Conservation (phyloP, 1,284 basidiomycete species). For the Puccinia triticina region DNA sequence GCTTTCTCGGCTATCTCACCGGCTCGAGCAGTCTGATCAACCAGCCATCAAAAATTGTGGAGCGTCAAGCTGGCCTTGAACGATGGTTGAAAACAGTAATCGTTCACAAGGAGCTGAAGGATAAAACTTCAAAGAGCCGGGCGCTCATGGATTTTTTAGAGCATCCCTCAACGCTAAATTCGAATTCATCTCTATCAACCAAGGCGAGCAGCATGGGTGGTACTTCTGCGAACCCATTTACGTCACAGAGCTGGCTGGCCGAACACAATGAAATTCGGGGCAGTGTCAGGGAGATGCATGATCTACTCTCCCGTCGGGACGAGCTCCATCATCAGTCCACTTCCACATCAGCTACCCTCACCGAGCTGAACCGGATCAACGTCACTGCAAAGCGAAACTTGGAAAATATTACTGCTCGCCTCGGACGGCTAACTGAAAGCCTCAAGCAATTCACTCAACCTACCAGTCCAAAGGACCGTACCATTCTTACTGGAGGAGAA, state of each 20-base stretch:
- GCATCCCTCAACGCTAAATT: neutral
- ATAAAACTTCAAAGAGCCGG: conserved; percentile 19
- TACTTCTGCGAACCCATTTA: conserved; percentile 28
- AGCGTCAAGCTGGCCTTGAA: conserved; percentile 44
- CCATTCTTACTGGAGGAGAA: conserved; percentile 55
- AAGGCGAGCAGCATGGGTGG: neutral
- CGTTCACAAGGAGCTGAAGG: conserved; percentile 40
- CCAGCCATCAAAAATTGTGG: conserved; percentile 24
- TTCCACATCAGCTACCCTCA: conserved; percentile 13
- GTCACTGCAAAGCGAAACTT: conserved; percentile 29
- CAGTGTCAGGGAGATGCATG: conserved; percentile 35
- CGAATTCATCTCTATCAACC: neutral
- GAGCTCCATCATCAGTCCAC: conserved; percentile 12
- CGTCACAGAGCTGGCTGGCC: conserved; percentile 47
- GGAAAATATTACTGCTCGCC: conserved; percentile 11
- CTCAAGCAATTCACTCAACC: conserved; percentile 31
- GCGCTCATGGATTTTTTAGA: conserved; percentile 32
- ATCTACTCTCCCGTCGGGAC: conserved; percentile 32
- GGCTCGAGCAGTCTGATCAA: conserved; percentile 28
- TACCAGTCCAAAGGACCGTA: conserved; percentile 10
- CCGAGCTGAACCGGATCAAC: conserved; percentile 27
- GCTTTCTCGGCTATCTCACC: conserved; percentile 39
- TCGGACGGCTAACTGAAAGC: conserved; percentile 29
- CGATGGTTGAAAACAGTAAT: conserved; percentile 45
- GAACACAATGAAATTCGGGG: conserved; percentile 46